Evolutionary conservation across 768 basidiomycete genomes (phyloP), one percentile per base, ranked within the genome.

Genomic region (Podaxis carcinomalis): DNA sequence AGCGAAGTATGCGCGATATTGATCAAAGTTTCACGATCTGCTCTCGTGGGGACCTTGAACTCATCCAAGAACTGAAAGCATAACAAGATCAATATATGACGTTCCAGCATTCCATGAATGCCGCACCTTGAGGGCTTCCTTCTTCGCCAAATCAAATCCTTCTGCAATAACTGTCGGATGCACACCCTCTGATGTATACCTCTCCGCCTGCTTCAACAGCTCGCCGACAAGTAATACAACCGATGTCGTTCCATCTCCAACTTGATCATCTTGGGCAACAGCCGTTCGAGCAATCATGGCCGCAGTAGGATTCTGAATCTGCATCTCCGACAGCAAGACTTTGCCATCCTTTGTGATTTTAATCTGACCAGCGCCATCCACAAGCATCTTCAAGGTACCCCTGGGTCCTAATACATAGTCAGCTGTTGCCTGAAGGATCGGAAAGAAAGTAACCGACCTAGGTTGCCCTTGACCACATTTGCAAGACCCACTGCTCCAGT

Each of bases 321-420:
- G 97, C 97, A 99, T 99, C 78, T 99, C 97, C 44, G 95, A 96
- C 61, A 99, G 81, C 59, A 99, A 77, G 44, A 98, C 96, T 78
- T 99, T 99, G 64, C 97, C 97, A 70, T 98, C 97, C 81, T 98
- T 99, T 65, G 97, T 98, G 92, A 99, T 95, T 83, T 98, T 99
- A 75, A 99, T 95, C 77, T 95, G 92, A 9, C 97, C 97, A 13
- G 95, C 82, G 59, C 97, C 97, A 75, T 98, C 97, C 46, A 99
- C 97, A 56, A 99, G 87, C 96, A 99, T 98, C 81, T 99, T 99
- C 67, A 98, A 83, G 0, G 97, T 98, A 62, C 97, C 97, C 75
- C 96, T 81, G 19, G 97, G 97, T 50, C 96, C 95, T 96, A 36
- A 27, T 19, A 25, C 19, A 36, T 42, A 49, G 36, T 23, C 9